phyloP scores from a whole-genome alignment of 345 rosid genomes.

The Eucalyptus pauciflora region DNA sequence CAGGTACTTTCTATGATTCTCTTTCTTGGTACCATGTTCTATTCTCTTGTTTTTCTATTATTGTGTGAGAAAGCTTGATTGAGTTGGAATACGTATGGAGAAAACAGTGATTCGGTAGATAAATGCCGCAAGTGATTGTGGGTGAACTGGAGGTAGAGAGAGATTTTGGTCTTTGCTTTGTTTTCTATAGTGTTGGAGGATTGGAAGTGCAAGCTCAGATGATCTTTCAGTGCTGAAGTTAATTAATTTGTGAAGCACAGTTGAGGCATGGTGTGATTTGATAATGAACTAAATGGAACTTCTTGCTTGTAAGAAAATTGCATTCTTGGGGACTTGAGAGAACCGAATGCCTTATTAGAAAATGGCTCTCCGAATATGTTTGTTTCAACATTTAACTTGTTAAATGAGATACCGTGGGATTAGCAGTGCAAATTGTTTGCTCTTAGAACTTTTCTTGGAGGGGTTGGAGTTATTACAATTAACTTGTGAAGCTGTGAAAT shows the following conservation, averaged over 20 bases:
- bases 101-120: neutral
- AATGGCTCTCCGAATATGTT: neutral
- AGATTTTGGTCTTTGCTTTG: neutral
- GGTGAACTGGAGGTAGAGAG: neutral
- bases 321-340: neutral
- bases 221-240: neutral
- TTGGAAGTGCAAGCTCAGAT: neutral
- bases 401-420: neutral
- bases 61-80: neutral
- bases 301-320: neutral
- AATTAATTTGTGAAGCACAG: neutral
- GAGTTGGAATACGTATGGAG: neutral
- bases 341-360: neutral
- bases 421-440: neutral
- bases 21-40: neutral
- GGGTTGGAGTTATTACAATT: neutral
- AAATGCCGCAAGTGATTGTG: neutral
- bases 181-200: neutral
- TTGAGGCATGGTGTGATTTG: neutral
- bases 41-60: neutral
- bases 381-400: neutral
- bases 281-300: neutral
- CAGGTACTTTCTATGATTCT: slow-evolving; percentile 13
- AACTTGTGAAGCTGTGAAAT: neutral
- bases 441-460: neutral